Evolutionary conservation across 805 yeast species (phyloP), one percentile per base, ranked within the genome.

Genomic region (Wickerhamiella parazyma): DNA sequence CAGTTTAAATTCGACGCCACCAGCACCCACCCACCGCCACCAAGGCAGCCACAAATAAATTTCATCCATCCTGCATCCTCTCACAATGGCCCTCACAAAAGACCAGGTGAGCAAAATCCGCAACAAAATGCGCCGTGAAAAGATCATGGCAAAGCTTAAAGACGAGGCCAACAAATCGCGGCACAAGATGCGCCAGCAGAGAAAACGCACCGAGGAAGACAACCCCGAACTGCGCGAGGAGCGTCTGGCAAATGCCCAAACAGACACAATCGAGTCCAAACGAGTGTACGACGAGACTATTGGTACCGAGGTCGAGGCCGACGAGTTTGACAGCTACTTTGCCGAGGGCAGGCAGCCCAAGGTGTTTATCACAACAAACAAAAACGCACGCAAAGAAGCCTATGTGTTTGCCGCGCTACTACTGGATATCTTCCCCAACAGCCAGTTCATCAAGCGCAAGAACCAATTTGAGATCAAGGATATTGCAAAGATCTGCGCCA

Each of bases 271-370:
- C 41, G 96, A 86, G 53, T 70, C 75, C 44, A 82, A 81, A 68
- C 68, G 96, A 57, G 89, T 78, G 1, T 86, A 62, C 52, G 96
- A 86, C 59, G 95, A 87, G 60, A 82, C 95, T 1, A 78, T 84
- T 14, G 61, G 59, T 20, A 56, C 60, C 12, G 65, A 60, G 36
- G 52, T 63, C 5, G 72, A 69, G 38, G 71, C 67, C 6, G 71
- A 77, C 48, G 67, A 65, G 54, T 82, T 82, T 58, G 71, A 68
- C 29, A 59, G 63, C 24, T 77, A 77, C 55, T 80, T 80, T 55
- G 45, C 44, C 18, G 64, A 65, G 18, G 69, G 70, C 36, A 60
- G 68, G 48, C 76, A 78, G 41, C 97, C 98, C 37, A 91, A 91
- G 61, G 81, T 91, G 37, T 68, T 91, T 45, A 66, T 91, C 44